These are phyloP conservation scores for Hibiscus tridactylites DNA, from an alignment of 345 rosid genomes.

Conservation along the genomic window DNA sequence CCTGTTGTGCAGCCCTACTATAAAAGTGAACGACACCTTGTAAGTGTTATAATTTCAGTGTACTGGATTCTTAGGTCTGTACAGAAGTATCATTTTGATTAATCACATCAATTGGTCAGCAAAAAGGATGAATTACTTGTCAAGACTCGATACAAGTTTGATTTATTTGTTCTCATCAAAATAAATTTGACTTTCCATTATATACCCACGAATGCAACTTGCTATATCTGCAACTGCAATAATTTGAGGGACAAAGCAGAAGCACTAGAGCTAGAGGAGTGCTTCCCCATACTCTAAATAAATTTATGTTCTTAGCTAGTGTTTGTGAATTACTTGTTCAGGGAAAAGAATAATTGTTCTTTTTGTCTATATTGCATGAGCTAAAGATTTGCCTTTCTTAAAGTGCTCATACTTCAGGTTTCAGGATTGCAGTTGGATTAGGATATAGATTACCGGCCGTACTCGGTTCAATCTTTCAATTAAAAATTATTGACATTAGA, in stretches of 20 bases:
- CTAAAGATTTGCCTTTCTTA: not conserved
- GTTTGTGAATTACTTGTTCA: not conserved
- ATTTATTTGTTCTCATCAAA: too few relatives aligned
- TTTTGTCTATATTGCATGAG: not conserved
- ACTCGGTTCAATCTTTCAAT: not conserved
- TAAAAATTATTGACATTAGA: not conserved
- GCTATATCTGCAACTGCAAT: too few relatives aligned
- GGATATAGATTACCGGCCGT: not conserved
- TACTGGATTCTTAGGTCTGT: not conserved
- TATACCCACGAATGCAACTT: too few relatives aligned
- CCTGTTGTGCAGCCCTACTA: constrained; percentile 95
- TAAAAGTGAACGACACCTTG: constrained; percentile 68
- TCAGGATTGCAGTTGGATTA: not conserved
- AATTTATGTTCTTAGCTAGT: not conserved
- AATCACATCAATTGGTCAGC: not conserved
- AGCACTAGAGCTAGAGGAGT: not conserved
- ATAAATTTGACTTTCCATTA: too few relatives aligned
- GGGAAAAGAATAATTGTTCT: not conserved
- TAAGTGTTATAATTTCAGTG: constrained; percentile 30
- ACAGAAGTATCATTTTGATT: not conserved
- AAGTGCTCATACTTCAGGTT: not conserved
- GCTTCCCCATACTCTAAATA: not conserved
- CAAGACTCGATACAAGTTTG: too few relatives aligned
- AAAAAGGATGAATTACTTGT: not conserved
- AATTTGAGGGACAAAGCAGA: not conserved